Percentiles rank a stretch among this genome's conserved stretches.
phyloP scores from a whole-genome alignment of 805 yeast species.

The Pichia deserticola region DNA sequence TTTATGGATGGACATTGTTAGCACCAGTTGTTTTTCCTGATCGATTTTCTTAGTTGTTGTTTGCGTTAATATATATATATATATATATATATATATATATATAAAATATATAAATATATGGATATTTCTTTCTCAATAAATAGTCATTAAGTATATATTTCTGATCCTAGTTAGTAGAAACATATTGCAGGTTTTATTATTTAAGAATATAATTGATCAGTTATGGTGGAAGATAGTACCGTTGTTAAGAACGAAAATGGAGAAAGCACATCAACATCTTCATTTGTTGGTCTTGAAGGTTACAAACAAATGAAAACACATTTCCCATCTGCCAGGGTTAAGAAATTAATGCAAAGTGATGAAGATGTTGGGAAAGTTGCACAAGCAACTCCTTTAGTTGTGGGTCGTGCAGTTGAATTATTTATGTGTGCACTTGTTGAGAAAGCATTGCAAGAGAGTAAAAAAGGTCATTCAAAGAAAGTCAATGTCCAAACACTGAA shows the following conservation, averaged over 20 bases:
- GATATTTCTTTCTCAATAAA: too few species aligned
- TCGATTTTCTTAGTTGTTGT: slow-evolving; percentile 39
- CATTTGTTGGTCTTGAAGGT: slow-evolving; percentile 17
- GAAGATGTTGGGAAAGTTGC: slow-evolving; percentile 98
- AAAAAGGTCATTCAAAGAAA: slow-evolving; percentile 64
- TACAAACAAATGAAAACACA: slow-evolving; percentile 64
- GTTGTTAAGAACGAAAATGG: background rate
- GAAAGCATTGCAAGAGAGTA: slow-evolving; percentile 73
- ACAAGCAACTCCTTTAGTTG: slow-evolving; percentile 97
- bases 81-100: too few species aligned
- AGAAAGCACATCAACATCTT: background rate
- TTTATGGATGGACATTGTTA: slow-evolving; percentile 84
- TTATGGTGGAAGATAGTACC: too few species aligned
- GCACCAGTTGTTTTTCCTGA: slow-evolving; percentile 93
- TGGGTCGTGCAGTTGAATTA: slow-evolving; percentile 88
- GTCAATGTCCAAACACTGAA: slow-evolving; percentile 78
- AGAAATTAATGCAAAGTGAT: slow-evolving; percentile 95
- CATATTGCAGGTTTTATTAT: too few species aligned
- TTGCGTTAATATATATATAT: background rate
- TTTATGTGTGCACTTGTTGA: slow-evolving; percentile 87
- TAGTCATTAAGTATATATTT: too few species aligned
- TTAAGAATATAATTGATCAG: too few species aligned
- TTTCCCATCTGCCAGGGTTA: slow-evolving; percentile 89
- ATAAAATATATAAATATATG: too few species aligned
- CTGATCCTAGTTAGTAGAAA: too few species aligned